Evolutionary conservation across 164 flowering plant genomes (phyloP), one percentile per base, ranked within the genome.

Genomic region (Kingdonia uniflora): DNA sequence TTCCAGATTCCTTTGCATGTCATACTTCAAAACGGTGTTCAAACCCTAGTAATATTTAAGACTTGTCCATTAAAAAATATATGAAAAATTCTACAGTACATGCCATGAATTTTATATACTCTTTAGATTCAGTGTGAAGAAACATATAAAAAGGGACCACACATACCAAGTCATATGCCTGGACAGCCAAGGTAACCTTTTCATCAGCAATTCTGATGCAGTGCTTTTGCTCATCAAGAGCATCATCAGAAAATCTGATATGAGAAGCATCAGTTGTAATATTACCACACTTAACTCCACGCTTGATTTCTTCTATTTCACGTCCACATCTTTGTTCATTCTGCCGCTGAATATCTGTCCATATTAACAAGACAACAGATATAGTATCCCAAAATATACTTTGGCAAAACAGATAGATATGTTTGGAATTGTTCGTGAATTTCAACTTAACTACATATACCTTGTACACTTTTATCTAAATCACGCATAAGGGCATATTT

Each of bases 141-240:
- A n/a, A n/a, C n/a, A n/a, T n/a, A n/a, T n/a, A n/a, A n/a, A n/a
- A n/a, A n/a, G n/a, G 8, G 17, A 16, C 11, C 33, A 49, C 7
- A 35, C 5, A 41, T 80, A 92, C 99, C 97, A 92, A 66, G 68
- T 92, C 96, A 74, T 92, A 92, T 11, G 89, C 91, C 51, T 83
- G 95, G 51, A 62, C 51, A 38, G 97, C 95, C 76, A 88, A 65
- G 16, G 86, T 76, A 69, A 92, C 86, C 57, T 92, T 92, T 64
- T 92, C 99, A 76, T 92, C 99, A 14, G 95, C 95, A 71, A 92
- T 84, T 67, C 95, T 68, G 48, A 86, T 63, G 65, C 85, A 77
- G 65, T 88, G 99, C 57, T 86, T 88, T 68, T 92, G 96, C 71
- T 88, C 99, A 57, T 92, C 96, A 55, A 84, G 77, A 29, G 95